These are phyloP conservation scores for Kodamaea sagamina DNA, from an alignment of 805 yeast species.

Conservation along the genomic window DNA sequence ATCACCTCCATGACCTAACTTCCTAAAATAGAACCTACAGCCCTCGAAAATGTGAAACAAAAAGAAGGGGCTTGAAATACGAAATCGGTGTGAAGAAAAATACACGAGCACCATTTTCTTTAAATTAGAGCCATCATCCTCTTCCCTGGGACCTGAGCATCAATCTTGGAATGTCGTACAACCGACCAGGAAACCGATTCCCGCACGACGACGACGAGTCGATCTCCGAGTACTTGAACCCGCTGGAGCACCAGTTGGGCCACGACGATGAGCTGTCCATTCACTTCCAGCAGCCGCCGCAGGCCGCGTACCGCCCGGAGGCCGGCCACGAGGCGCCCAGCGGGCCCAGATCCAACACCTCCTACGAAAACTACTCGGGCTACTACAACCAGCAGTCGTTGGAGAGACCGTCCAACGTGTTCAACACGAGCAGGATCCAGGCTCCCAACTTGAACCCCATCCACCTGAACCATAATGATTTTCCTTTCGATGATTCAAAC, in stretches of 20 bases:
- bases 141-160: not conserved
- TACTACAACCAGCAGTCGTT: slow-evolving; percentile 24
- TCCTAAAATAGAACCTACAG: too few relatives aligned
- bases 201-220: slow-evolving; percentile 15
- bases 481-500: slow-evolving; percentile 15
- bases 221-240: slow-evolving; percentile 18
- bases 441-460: slow-evolving; percentile 21
- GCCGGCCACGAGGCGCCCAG: slow-evolving; percentile 10
- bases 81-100: too few relatives aligned
- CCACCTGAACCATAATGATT: slow-evolving; percentile 16
- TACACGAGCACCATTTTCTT: not conserved
- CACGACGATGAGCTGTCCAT: slow-evolving; percentile 20
- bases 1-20: too few relatives aligned
- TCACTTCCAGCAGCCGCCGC: slow-evolving; percentile 33
- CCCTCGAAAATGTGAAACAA: too few relatives aligned
- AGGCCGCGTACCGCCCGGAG: slow-evolving; percentile 18
- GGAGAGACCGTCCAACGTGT: slow-evolving; percentile 29
- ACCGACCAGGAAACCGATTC: slow-evolving; percentile 2
- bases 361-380: slow-evolving; percentile 24
- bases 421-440: slow-evolving; percentile 25
- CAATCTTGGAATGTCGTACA: slow-evolving; percentile 3
- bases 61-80: too few relatives aligned
- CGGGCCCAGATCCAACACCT: slow-evolving; percentile 14
- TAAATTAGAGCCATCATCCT: not conserved
- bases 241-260: slow-evolving; percentile 6